phyloP scores from a whole-genome alignment of 352 stramenopile species.

The Phytophthora cajani region DNA sequence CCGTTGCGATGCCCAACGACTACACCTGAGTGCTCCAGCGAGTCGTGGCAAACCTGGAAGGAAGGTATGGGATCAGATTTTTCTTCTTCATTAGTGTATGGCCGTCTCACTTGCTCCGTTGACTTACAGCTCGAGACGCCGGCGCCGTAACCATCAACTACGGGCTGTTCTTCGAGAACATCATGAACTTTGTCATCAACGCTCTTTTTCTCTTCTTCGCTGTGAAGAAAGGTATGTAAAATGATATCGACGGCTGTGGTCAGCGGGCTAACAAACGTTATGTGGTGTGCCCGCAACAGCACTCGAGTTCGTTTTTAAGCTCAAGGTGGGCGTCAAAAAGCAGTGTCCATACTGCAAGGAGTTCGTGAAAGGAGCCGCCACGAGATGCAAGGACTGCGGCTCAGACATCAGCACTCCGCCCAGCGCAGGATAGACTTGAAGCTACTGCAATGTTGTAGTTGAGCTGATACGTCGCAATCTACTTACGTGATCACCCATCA shows the following conservation, averaged over 20 bases:
- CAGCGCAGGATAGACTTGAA: constrained; percentile 3
- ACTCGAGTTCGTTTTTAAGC: constrained; percentile 67
- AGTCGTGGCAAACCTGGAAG: constrained; percentile 70
- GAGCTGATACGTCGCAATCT: neutral
- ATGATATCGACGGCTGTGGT: neutral
- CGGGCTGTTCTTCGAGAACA: constrained; percentile 69
- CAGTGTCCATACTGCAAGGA: constrained; percentile 76
- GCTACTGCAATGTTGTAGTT: neutral
- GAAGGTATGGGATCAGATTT: constrained; percentile 40
- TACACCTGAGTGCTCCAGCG: constrained; percentile 41
- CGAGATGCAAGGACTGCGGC: constrained; percentile 45
- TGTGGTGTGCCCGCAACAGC: constrained; percentile 22
- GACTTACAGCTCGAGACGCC: constrained; percentile 52
- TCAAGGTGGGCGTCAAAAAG: constrained; percentile 67
- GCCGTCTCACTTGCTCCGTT: neutral
- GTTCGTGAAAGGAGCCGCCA: constrained; percentile 67
- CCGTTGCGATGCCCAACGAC: constrained; percentile 56
- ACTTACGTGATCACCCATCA: neutral
- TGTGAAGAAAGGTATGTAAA: constrained; percentile 66
- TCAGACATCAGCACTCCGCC: constrained; percentile 26
- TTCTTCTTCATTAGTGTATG: neutral
- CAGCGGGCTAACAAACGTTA: neutral
- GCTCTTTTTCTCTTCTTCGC: constrained; percentile 75
- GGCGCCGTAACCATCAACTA: constrained; percentile 78
- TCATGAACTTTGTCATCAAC: constrained; percentile 80